phyloP scores from a whole-genome alignment of 2,329 filamentous ascomycete species.

The Alternaria dauci region DNA sequence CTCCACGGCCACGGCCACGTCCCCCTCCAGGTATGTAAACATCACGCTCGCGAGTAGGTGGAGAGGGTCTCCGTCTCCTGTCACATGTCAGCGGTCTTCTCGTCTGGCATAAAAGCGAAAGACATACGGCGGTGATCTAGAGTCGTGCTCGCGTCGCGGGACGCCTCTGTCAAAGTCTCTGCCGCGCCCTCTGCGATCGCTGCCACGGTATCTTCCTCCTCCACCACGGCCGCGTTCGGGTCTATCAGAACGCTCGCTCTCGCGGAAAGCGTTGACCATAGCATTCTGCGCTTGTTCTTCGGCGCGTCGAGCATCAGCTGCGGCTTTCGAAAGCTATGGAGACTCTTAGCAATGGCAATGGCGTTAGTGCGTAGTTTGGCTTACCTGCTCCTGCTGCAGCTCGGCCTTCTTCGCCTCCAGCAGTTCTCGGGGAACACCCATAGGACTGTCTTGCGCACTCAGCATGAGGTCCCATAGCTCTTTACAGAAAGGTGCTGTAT shows the following conservation, averaged over 20 bases:
- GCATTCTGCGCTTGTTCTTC: constrained; percentile 72
- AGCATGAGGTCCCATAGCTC: constrained; percentile 91
- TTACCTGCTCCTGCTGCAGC: constrained; percentile 91
- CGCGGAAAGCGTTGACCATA: constrained; percentile 71
- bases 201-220: constrained; percentile 59
- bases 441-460: constrained; percentile 85
- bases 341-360: constrained; percentile 28
- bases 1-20: constrained; percentile 46
- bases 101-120: background rate
- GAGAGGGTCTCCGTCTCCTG: constrained; percentile 58
- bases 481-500: constrained; percentile 88
- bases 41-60: constrained; percentile 62
- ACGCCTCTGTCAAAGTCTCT: constrained; percentile 58
- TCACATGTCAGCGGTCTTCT: constrained; percentile 32
- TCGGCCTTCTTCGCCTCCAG: constrained; percentile 96
- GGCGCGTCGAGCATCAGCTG: constrained; percentile 75
- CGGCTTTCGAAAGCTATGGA: constrained; percentile 80
- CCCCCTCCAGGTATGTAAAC: constrained; percentile 63
- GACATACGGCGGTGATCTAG: constrained; percentile 58
- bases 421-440: constrained; percentile 92
- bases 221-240: constrained; percentile 58
- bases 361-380: constrained; percentile 7
- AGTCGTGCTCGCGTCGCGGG: constrained; percentile 56
- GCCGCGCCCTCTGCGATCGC: constrained; percentile 49
- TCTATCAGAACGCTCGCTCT: constrained; percentile 63